Conservation (phyloP, 2,329 filamentous ascomycete species). For the Apiospora kogelbergensis region DNA sequence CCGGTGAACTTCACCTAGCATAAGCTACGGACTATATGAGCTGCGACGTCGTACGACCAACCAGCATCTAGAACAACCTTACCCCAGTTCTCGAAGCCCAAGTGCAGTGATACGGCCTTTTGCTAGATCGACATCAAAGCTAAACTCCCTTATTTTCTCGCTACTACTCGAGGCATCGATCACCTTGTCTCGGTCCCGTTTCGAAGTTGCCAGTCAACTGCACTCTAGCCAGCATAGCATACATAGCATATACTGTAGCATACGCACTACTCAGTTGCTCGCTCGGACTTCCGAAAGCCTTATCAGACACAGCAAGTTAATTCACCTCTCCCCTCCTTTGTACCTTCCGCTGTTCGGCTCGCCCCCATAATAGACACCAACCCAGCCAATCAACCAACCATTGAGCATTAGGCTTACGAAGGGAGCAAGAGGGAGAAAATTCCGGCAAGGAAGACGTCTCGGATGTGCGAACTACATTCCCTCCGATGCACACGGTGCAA, state of each 20-base stretch:
- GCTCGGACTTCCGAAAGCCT: background rate
- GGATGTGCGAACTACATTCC: slow-evolving; percentile 39
- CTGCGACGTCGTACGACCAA: background rate
- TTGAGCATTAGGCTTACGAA: background rate
- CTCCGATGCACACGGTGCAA: slow-evolving; percentile 34
- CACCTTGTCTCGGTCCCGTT: background rate
- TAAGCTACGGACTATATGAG: background rate
- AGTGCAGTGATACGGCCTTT: background rate
- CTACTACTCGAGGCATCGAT: background rate
- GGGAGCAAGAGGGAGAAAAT: background rate
- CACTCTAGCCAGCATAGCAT: background rate
- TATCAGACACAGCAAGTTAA: background rate
- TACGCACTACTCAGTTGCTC: background rate
- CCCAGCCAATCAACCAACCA: background rate
- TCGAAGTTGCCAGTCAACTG: background rate
- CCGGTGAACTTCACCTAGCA: background rate
- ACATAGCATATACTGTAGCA: background rate
- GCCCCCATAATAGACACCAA: background rate
- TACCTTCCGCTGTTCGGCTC: background rate
- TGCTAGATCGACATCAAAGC: background rate
- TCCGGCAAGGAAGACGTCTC: background rate
- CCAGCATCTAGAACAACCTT: background rate
- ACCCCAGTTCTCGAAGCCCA: background rate
- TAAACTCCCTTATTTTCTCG: background rate
- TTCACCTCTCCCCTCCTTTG: background rate